Base-by-base conservation (phyloP, 805 yeast species). In the Sugiyamaella smithiae region DNA sequence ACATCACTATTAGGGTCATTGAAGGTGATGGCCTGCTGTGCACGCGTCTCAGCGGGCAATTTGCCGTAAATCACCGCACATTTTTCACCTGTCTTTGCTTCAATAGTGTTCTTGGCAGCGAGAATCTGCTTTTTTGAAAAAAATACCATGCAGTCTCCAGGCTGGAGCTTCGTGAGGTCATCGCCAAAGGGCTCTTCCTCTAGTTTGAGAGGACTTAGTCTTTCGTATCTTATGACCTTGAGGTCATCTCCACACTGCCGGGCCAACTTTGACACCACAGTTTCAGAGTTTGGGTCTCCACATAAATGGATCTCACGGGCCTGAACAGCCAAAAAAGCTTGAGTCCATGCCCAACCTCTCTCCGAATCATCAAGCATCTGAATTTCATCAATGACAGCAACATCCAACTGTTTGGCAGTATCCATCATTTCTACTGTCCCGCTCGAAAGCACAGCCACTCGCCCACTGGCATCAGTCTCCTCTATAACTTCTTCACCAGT, bases 401-500 rank as follows among this genome's bases (percentile, higher is more conserved):
- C 84, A 56, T 93, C 99, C 74, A 84, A 80, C 31, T 76, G 74
- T 33, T 74, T 77, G 40, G 70, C 71, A 36, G 81, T 56, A n/a
- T 90, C 85, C 16, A 88, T 73, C 98, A 93, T 91, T 62, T 93
- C 99, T 16, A 91, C 84, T 0, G 99, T 93, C 2, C 97, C 95
- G 8, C 93, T 80, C 0, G 91, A 81, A 14, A 89, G 66, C 1
- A 79, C 77, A 5, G 96, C 91, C n/a, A 75, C 71, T 44, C 79
- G 78, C 1, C 96, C 97, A 32, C 44, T 35, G 29, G 73, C 75
- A 62, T 88, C 95, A 3, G 77, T 56, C 50, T 82, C 85, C 2
- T 82, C 78, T 12, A 88, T 74, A 11, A 91, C 82, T 64, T 93
- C 97, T 61, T 93, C 99, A n/a, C 99, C 99, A 0, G 99, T 93